Evolutionary conservation across 768 basidiomycete species (phyloP).

Genomic region (Aureoboletus auriporus): DNA sequence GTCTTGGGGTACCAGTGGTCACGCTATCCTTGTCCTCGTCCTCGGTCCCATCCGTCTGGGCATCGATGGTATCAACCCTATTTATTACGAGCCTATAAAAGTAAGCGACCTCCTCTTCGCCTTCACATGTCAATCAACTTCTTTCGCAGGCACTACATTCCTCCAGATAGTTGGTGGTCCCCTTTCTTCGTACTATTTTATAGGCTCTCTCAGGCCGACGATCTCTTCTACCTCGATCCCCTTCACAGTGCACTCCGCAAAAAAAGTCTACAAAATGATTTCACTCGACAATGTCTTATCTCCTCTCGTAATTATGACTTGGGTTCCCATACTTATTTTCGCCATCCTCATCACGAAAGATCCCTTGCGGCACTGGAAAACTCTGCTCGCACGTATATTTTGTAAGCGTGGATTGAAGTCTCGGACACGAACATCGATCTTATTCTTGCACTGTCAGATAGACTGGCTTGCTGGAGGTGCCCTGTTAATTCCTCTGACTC

Average conservation of each 20-base stretch:
- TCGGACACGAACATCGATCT: no score
- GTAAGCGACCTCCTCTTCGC: constrained; percentile 30
- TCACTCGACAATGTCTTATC: no score
- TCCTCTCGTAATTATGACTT: no score
- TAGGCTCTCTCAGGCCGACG: constrained; percentile 88
- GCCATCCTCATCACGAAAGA: no score
- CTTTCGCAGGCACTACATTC: constrained; percentile 71
- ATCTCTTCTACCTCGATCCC: constrained; percentile 79
- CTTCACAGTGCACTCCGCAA: constrained; percentile 40
- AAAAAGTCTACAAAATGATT: no score
- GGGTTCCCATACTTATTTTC: no score
- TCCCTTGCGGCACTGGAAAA: no score
- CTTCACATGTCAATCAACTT: background rate
- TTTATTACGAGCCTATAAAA: constrained; percentile 87
- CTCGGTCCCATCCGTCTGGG: constrained; percentile 85
- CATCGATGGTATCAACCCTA: constrained; percentile 89
- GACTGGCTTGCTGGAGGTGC: no score
- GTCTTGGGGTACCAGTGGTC: constrained; percentile 77
- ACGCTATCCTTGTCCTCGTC: constrained; percentile 82
- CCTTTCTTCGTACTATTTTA: constrained; percentile 97
- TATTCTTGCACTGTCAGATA: no score
- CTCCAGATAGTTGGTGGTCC: constrained; percentile 97
- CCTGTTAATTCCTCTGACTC: no score
- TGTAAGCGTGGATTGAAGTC: no score
- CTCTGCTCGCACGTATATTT: no score